These are phyloP conservation scores for Saccharomycopsis babjevae DNA, from an alignment of 805 yeast species.

Conservation along the genomic window DNA sequence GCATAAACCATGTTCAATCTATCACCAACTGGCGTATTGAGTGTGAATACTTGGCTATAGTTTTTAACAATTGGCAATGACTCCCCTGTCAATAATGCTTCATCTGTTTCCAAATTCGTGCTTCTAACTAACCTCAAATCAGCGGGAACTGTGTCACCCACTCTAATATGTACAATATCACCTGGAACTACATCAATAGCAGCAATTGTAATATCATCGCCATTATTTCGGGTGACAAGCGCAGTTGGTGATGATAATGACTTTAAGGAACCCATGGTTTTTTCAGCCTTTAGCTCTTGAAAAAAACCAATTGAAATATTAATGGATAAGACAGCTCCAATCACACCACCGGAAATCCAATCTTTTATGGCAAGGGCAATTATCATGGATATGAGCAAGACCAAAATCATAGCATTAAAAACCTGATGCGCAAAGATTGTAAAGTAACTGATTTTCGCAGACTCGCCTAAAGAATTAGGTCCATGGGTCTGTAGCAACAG, in stretches of 20 bases:
- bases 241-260: constrained; percentile 65
- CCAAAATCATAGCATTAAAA: constrained; percentile 72
- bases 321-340: constrained; percentile 53
- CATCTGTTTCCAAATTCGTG: constrained; percentile 76
- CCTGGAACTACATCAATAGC: constrained; percentile 60
- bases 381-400: constrained; percentile 55
- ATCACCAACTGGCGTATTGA: constrained; percentile 57
- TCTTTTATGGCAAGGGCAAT: constrained; percentile 65
- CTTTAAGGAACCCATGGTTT: constrained; percentile 66
- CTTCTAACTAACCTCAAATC: constrained; percentile 80
- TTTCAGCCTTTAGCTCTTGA: constrained; percentile 67
- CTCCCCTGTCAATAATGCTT: constrained; percentile 88
- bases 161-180: constrained; percentile 68
- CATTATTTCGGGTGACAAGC: constrained; percentile 50
- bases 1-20: constrained; percentile 61
- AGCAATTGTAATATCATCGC: constrained; percentile 40
- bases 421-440: constrained; percentile 55
- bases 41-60: constrained; percentile 30
- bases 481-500: constrained; percentile 35
- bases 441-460: constrained; percentile 40
- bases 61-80: constrained; percentile 64
- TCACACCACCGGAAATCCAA: constrained; percentile 79
- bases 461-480: constrained; percentile 52
- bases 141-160: constrained; percentile 86
- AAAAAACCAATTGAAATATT: constrained; percentile 58